These are phyloP conservation scores for Lobosporangium transversale DNA, from an alignment of 192 early-diverging fungal species.

Conservation along the genomic window DNA sequence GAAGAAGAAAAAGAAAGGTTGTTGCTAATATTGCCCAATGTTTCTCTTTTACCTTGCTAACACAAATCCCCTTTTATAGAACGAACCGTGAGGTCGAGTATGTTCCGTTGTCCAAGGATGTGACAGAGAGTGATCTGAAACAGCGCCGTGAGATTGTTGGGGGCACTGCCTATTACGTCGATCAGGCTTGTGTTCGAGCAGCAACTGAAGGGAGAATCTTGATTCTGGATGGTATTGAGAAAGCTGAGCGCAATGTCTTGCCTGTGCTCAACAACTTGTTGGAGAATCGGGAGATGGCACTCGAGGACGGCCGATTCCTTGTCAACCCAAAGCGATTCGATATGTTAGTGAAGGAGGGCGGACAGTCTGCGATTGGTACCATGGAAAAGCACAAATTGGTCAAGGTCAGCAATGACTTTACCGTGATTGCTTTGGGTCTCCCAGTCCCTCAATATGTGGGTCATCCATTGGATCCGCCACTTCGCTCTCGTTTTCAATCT, in stretches of 20 bases:
- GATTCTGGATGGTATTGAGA: conserved; percentile 76
- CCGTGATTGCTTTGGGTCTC: conserved; percentile 80
- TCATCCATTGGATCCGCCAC: conserved; percentile 80
- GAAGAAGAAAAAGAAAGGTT: neutral
- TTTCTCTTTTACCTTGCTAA: too few species aligned
- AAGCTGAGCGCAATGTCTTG: conserved; percentile 86
- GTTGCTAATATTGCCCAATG: neutral
- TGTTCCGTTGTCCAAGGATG: conserved; percentile 75
- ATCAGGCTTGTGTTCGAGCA: conserved; percentile 67
- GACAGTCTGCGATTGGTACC: conserved; percentile 53
- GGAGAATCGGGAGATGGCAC: conserved; percentile 86
- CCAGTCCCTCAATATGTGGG: conserved; percentile 77
- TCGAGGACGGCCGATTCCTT: conserved; percentile 84
- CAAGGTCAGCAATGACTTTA: conserved; percentile 71
- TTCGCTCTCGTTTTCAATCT: conserved; percentile 82
- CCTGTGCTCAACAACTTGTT: conserved; percentile 87
- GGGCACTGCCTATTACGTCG: conserved; percentile 70
- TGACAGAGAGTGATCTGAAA: conserved; percentile 82
- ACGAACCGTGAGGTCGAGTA: conserved; percentile 75
- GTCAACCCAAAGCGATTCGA: conserved; percentile 78
- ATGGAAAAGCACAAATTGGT: conserved; percentile 70
- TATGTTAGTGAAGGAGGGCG: conserved; percentile 60
- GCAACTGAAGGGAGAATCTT: conserved; percentile 71
- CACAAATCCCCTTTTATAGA: conserved; percentile 8
- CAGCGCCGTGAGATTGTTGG: conserved; percentile 79